Evolutionary conservation across 108 stramenopile genomes (phyloP).

Genomic region (Nitzschia inconspicua): DNA sequence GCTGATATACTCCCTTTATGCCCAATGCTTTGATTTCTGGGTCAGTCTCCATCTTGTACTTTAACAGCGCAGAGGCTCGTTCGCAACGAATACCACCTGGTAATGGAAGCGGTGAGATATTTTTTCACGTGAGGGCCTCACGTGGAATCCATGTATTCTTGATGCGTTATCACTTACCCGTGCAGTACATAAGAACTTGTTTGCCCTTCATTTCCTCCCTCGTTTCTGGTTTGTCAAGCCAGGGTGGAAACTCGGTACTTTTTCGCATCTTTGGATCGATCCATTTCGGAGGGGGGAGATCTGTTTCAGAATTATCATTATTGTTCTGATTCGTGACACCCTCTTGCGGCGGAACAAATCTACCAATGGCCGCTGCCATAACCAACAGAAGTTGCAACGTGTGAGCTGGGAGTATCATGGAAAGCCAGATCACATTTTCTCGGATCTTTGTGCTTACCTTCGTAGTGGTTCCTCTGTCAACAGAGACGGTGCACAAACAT

Average conservation of each 20-base stretch:
- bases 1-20: constrained; percentile 83
- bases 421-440: too few species aligned
- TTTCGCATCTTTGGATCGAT: constrained; percentile 92
- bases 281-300: constrained; percentile 43
- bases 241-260: constrained; percentile 81
- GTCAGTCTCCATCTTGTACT: constrained; percentile 73
- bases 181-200: constrained; percentile 84
- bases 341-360: constrained; percentile 68
- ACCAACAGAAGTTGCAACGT: too few species aligned
- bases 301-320: neutral
- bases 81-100: constrained; percentile 89
- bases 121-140: too few species aligned
- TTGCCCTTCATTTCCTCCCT: constrained; percentile 83
- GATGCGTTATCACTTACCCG: constrained; percentile 30
- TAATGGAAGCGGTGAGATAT: constrained; percentile 4
- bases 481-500: too few species aligned
- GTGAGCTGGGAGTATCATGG: too few species aligned
- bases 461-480: constrained; percentile 39
- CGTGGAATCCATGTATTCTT: constrained; percentile 6
- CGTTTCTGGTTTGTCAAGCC: constrained; percentile 75
- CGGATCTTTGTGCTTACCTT: too few species aligned
- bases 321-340: neutral
- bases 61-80: constrained; percentile 83
- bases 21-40: constrained; percentile 56
- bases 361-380: constrained; percentile 87